phyloP scores from a whole-genome alignment of 768 basidiomycete genomes.

The Roridomyces roridus region DNA sequence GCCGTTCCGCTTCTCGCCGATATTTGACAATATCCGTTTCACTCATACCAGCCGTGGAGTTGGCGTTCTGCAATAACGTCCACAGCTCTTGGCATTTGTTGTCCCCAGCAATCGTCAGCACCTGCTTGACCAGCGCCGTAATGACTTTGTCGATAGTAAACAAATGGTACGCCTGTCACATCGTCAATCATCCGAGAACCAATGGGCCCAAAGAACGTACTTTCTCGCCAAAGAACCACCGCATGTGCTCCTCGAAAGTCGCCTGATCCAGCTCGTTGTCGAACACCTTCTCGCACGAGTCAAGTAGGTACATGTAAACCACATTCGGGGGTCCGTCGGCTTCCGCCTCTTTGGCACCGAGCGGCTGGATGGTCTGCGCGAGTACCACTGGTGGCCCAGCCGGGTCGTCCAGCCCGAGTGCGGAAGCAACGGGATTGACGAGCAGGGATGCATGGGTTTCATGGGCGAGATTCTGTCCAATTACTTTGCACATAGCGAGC shows the following conservation, averaged over 20 bases:
- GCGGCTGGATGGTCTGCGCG: constrained; percentile 67
- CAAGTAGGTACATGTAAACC: constrained; percentile 88
- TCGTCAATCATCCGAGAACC: constrained; percentile 25
- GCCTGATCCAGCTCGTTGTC: constrained; percentile 90
- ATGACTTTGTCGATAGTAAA: constrained; percentile 96
- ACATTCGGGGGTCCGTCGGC: constrained; percentile 56
- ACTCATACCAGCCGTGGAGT: constrained; percentile 52
- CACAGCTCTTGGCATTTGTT: constrained; percentile 87
- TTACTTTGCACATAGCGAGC: constrained; percentile 83
- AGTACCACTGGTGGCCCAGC: constrained; percentile 74
- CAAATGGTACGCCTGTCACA: constrained; percentile 81
- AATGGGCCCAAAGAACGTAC: constrained; percentile 42
- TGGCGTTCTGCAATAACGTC: constrained; percentile 71
- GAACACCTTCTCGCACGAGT: constrained; percentile 92
- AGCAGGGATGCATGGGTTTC: constrained; percentile 69
- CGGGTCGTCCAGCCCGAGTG: constrained; percentile 86
- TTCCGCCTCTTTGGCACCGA: constrained; percentile 54
- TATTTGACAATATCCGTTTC: constrained; percentile 77
- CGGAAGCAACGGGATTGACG: constrained; percentile 82
- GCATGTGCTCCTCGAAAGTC: constrained; percentile 95
- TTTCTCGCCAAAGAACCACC: constrained; percentile 92
- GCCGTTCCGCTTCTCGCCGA: constrained; percentile 79
- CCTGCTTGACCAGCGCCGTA: constrained; percentile 90
- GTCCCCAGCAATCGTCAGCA: constrained; percentile 86
- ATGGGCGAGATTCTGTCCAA: constrained; percentile 72